Conservation (phyloP, 352 stramenopile genomes). For the Elongisporangium undulatum region DNA sequence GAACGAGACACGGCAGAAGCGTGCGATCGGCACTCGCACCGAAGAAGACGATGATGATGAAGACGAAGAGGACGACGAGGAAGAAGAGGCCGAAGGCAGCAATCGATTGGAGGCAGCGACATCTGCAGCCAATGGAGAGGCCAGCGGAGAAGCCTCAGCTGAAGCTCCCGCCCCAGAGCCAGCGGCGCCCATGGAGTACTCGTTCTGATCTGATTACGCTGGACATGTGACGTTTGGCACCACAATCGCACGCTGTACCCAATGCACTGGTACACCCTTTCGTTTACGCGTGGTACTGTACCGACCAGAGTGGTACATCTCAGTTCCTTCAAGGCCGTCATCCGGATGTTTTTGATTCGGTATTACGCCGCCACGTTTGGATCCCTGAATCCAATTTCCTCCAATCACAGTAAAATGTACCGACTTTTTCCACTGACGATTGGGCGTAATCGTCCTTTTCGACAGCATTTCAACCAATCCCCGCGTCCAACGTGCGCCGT, state of each 20-base stretch:
- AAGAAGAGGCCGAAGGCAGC: constrained; percentile 10
- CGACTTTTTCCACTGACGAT: background rate
- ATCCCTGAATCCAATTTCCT: background rate
- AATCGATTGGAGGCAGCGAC: background rate
- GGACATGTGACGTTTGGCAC: background rate
- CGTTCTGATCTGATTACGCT: constrained; percentile 6
- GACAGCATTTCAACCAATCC: background rate
- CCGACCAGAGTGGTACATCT: background rate
- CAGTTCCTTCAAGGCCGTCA: background rate
- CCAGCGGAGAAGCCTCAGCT: constrained; percentile 1
- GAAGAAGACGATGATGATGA: constrained; percentile 22
- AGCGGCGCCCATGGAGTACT: constrained; percentile 7
- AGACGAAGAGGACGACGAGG: constrained; percentile 14
- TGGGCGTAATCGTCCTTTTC: background rate
- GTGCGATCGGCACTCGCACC: constrained; percentile 8
- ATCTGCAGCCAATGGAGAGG: background rate
- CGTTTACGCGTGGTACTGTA: background rate
- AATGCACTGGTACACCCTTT: background rate
- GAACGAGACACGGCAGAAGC: constrained; percentile 1
- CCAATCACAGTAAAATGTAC: background rate
- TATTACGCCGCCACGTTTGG: background rate
- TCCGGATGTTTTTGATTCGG: too few species aligned
- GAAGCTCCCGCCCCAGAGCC: background rate
- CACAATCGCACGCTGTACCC: background rate
- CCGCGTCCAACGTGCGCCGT: background rate